These are phyloP conservation scores for Dactylis glomerata DNA, from an alignment of 176 grass and related monocot genomes.

Conservation along the genomic window DNA sequence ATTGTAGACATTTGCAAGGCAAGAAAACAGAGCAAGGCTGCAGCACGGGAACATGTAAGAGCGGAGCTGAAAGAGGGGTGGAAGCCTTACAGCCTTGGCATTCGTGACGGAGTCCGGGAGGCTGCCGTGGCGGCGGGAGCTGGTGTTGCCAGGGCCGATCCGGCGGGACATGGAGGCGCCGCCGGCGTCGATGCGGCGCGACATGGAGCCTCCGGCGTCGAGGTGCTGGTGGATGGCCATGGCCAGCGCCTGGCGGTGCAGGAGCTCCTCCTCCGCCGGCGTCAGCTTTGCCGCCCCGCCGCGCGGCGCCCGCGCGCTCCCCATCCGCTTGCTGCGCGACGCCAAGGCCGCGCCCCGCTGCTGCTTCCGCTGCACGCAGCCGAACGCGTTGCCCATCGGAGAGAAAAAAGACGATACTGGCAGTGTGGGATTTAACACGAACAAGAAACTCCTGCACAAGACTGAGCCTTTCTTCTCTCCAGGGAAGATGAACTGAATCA, in stretches of 20 bases:
- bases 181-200: constrained; percentile 58
- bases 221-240: constrained; percentile 94
- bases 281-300: constrained; percentile 60
- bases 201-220: constrained; percentile 87
- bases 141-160: constrained; percentile 57
- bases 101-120: constrained; percentile 73
- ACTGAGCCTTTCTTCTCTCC: background rate
- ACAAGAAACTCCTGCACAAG: background rate
- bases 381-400: constrained; percentile 79
- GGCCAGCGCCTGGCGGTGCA: constrained; percentile 92
- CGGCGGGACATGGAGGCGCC: constrained; percentile 48
- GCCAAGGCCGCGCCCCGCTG: constrained; percentile 16
- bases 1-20: background rate
- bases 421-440: background rate
- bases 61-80: background rate
- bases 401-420: background rate
- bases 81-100: constrained; percentile 47
- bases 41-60: background rate
- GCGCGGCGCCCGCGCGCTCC: constrained; percentile 48
- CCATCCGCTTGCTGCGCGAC: constrained; percentile 65
- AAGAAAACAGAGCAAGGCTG: background rate
- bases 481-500: background rate
- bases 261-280: constrained; percentile 79
- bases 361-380: constrained; percentile 59
- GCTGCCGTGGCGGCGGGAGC: constrained; percentile 73